phyloP scores from a whole-genome alignment of 2,329 filamentous ascomycete genomes.

The Ascosphaera apis region DNA sequence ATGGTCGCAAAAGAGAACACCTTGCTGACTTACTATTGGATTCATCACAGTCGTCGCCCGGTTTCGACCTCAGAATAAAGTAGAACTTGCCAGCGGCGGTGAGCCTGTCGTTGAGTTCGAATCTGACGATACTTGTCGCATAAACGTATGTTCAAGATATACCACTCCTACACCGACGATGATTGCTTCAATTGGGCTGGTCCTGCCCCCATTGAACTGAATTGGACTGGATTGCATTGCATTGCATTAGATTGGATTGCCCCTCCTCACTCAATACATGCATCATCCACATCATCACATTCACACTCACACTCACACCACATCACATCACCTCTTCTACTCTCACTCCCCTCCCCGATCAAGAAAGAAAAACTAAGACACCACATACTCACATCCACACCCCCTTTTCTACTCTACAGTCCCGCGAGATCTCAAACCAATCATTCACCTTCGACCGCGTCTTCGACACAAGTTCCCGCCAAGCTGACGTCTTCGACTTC shows the following conservation, averaged over 20 bases:
- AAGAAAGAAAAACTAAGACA: too few species aligned
- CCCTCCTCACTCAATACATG: too few species aligned
- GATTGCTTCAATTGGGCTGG: too few species aligned
- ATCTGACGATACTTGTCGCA: slow-evolving; percentile 64
- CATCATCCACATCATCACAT: too few species aligned
- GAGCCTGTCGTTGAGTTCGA: slow-evolving; percentile 80
- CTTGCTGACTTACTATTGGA: too few species aligned
- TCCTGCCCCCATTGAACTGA: background rate
- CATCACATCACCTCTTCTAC: too few species aligned
- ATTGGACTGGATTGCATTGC: too few species aligned
- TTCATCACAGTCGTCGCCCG: slow-evolving; percentile 60
- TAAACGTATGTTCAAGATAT: slow-evolving; percentile 54
- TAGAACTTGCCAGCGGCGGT: slow-evolving; percentile 75
- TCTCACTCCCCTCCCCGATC: too few species aligned
- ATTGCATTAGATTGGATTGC: too few species aligned
- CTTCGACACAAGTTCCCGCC: slow-evolving; percentile 79
- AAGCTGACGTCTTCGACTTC: slow-evolving; percentile 92
- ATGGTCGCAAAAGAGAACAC: background rate
- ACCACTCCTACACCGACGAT: too few species aligned
- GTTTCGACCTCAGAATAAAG: slow-evolving; percentile 89
- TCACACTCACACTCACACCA: too few species aligned
- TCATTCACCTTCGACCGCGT: slow-evolving; percentile 94
- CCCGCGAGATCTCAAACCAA: slow-evolving; percentile 49
- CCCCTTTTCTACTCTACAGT: slow-evolving; percentile 28
- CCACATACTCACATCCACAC: background rate